These are phyloP conservation scores for Sungouiozyma intestinalis DNA, from an alignment of 805 yeast genomes.

Conservation along the genomic window DNA sequence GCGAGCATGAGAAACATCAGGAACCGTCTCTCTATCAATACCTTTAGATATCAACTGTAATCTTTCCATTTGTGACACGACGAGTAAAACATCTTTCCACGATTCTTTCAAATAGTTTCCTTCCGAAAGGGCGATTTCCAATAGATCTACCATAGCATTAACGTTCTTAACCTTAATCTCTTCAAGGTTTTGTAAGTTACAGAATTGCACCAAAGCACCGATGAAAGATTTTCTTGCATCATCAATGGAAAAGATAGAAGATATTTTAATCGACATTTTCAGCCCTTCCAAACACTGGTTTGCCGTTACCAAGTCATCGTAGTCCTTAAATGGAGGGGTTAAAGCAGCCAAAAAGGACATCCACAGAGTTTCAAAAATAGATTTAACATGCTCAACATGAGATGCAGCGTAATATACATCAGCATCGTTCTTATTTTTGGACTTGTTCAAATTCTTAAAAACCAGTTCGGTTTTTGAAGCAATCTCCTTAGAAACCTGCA, in stretches of 20 bases:
- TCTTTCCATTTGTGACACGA: conserved; percentile 86
- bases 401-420: conserved; percentile 68
- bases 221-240: conserved; percentile 84
- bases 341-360: conserved; percentile 93
- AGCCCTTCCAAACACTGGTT: conserved; percentile 75
- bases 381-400: conserved; percentile 80
- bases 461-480: conserved; percentile 79
- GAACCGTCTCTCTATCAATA: conserved; percentile 69
- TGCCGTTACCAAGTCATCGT: conserved; percentile 63
- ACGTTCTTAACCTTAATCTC: conserved; percentile 74
- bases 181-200: conserved; percentile 66
- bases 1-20: conserved; percentile 75
- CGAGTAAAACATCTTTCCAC: conserved; percentile 76
- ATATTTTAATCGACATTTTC: conserved; percentile 66
- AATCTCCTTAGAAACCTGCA: conserved; percentile 87
- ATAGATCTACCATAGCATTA: conserved; percentile 61
- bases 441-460: conserved; percentile 53
- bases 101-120: conserved; percentile 66
- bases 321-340: conserved; percentile 87
- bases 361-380: conserved; percentile 92
- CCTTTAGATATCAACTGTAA: conserved; percentile 82
- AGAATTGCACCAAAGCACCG: conserved; percentile 80
- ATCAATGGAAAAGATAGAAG: conserved; percentile 74
- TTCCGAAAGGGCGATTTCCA: conserved; percentile 68
- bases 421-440: conserved; percentile 34